Evolutionary conservation across 768 basidiomycete genomes (phyloP).

Genomic region (Pholiota microspora): DNA sequence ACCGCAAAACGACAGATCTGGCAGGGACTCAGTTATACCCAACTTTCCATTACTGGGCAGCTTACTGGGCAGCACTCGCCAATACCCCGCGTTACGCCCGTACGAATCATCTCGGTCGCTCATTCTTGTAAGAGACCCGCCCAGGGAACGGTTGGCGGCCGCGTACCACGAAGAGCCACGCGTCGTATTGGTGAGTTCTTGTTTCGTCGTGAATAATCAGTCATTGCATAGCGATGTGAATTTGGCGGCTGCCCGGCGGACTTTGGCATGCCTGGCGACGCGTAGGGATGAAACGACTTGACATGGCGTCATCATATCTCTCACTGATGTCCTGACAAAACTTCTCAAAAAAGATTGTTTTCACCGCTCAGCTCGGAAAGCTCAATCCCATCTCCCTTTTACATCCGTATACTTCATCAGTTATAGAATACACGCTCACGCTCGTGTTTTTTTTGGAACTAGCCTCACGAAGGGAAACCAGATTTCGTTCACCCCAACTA

Average conservation of each 20-base stretch:
- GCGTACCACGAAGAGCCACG: slow-evolving; percentile 18
- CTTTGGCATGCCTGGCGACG: slow-evolving; percentile 1
- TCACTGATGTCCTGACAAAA: background rate
- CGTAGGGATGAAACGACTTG: slow-evolving; percentile 8
- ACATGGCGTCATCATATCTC: slow-evolving; percentile 9
- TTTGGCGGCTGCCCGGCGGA: background rate
- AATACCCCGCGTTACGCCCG: background rate
- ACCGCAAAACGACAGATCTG: background rate
- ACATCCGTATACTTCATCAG: slow-evolving; percentile 1
- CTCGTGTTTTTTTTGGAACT: slow-evolving; percentile 15
- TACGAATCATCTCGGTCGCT: slow-evolving; percentile 2
- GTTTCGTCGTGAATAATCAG: background rate
- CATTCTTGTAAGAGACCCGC: slow-evolving; percentile 28
- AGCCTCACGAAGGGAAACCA: slow-evolving; percentile 19
- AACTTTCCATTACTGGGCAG: background rate
- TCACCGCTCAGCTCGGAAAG: background rate
- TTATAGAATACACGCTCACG: slow-evolving; percentile 14
- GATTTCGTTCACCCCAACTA: slow-evolving; percentile 2
- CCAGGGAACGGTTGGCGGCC: slow-evolving; percentile 25
- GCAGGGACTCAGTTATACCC: background rate
- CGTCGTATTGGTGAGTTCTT: slow-evolving; percentile 27
- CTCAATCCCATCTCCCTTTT: slow-evolving; percentile 1
- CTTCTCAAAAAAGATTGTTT: slow-evolving; percentile 2
- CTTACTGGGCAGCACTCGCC: background rate
- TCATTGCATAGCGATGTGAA: background rate